Base-by-base conservation (phyloP, 1,284 basidiomycete species). In the Blastosporella zonata region DNA sequence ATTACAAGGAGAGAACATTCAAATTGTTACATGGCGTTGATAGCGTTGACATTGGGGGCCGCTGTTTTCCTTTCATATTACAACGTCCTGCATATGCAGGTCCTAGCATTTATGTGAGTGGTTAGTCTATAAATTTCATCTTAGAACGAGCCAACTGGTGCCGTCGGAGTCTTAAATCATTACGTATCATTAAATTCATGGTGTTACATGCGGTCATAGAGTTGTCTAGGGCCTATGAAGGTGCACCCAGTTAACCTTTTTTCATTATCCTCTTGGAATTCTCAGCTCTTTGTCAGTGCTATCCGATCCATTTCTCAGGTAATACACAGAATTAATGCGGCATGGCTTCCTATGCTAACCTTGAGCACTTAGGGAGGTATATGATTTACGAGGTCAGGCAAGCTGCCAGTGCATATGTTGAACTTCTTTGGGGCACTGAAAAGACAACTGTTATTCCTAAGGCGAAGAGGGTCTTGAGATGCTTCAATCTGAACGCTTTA, bases 221-320 rank as follows among this genome's bases (percentile, higher is more conserved):
- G 59, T 74, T 93, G 13, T 87, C 90, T 55, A 84, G 84, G 55
- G 88, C 90, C 13, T 91, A 91, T 61, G 77, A 87, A 74, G 77
- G 86, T 84, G 57, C 45, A 71, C 58, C 23, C 10, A 39, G 7
- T 7, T 6, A 3, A 20, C 23, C n/a, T n/a, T 43, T 3, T 12
- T 2, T 36, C 20, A n/a, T 6, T 38, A 3, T 22, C 23, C 27
- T 17, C 33, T 21, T 5, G 10, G n/a, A 15, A 49, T 18, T n/a
- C 18, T 5, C 49, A 36, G 23, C 52, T 54, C 54, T 23, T 52
- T 53, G 54, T 17, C 58, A 87, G 87, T 90, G 28, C 67, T 93
- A 28, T 87, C 82, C 28, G 86, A 93, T 60, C 79, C 83, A 15
- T 83, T 90, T 60, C 73, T 81, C 59, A 77, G 90, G 74, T 85